Evolutionary conservation across 169 alveolate species (phyloP), one percentile per base, ranked within the genome.

Genomic region (Plasmodium gaboni): DNA sequence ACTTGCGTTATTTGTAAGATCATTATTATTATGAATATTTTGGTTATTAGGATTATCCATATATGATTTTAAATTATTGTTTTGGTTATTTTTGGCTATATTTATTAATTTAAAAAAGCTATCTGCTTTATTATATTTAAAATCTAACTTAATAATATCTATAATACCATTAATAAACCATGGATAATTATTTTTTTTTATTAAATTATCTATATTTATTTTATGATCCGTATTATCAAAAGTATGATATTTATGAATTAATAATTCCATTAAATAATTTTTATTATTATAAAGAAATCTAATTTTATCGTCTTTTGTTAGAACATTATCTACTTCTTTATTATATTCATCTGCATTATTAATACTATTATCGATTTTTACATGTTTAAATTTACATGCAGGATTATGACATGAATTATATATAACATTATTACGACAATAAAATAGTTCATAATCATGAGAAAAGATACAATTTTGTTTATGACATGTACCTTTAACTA

Each of bases 281-380:
- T 94, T 94, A 92, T 94, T 94, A 87, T 94, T 94, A 90, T 92
- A 94, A 28, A 94, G 74, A 78, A 94, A 94, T 67, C 88, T 74
- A 13, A 92, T 91, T 70, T 93, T 93, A 63, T 94, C 96, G 46
- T 93, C 94, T 28, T 92, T 94, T 48, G 91, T 94, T 67, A 94
- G 38, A 26, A 89, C 28, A 15, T 86, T 69, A 72, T 72, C 87
- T 10, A 86, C 87, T 74, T 86, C 87, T 26, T 60, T 13, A 26
- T 86, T 86, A 64, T 72, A 61, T 42, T 72, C 60, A 50, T 69
- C 87, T 13, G 74, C 46, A 65, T 71, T 72, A 9, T 55, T 71
- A 15, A 71, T 48, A 24, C 74, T 48, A 22, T 44, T 48, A 26
- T 70, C 76, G 0, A 86, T 69, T 71, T 69, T 72, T n/a, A 86